A percentile compares a stretch with the other conserved stretches of the same genome.
Conservation (phyloP, 306 rosid genomes). For the Senna tora region DNA sequence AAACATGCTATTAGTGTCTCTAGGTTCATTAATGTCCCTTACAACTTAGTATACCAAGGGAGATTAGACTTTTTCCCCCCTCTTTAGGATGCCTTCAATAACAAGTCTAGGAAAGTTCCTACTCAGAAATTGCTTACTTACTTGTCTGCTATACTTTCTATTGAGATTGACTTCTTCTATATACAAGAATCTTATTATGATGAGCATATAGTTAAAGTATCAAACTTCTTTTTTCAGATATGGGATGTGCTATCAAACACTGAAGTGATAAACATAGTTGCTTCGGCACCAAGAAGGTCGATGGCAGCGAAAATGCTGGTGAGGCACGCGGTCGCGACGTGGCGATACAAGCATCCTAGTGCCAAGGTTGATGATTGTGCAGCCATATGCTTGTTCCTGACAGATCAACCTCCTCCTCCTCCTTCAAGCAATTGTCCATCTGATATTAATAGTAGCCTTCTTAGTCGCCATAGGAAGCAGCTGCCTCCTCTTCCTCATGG, state of each 20-base stretch:
- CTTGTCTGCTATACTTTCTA: not conserved
- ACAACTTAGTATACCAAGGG: not conserved
- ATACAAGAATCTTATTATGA: not conserved
- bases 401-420: conserved; percentile 31
- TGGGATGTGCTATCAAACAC: conserved; percentile 81
- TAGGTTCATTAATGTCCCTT: no score
- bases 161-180: not conserved
- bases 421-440: conserved; percentile 7
- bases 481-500: not conserved
- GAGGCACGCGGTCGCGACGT: conserved; percentile 56
- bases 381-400: conserved; percentile 68
- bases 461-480: conserved; percentile 30
- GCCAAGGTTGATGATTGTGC: conserved; percentile 66
- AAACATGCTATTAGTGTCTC: no score
- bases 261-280: conserved; percentile 70
- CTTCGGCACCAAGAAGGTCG: conserved; percentile 62
- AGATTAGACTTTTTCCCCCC: not conserved
- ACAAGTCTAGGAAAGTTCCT: not conserved
- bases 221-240: conserved; percentile 45
- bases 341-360: conserved; percentile 56
- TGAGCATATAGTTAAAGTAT: not conserved
- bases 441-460: not conserved
- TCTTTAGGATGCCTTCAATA: not conserved
- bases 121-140: not conserved
- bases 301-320: conserved; percentile 71